These are phyloP conservation scores for Actinomortierella wolfii DNA, from an alignment of 371 early-diverging fungal species.

Conservation along the genomic window DNA sequence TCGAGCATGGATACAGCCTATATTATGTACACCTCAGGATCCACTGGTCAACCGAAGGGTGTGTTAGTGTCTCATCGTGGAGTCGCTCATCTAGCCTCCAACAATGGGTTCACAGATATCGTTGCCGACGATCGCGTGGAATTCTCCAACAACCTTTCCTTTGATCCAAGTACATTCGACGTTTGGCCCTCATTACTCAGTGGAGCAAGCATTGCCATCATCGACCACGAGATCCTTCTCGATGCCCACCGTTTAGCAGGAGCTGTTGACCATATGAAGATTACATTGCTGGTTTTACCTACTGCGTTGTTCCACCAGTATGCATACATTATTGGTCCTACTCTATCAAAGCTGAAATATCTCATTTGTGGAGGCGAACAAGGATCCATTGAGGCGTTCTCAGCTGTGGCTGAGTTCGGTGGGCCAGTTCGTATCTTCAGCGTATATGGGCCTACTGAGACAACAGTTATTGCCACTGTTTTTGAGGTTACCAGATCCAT, in stretches of 20 bases:
- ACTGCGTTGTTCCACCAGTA: conserved; percentile 7
- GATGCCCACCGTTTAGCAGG: conserved; percentile 4
- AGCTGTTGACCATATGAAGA: not conserved
- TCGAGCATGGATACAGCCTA: no score
- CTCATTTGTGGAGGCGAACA: conserved; percentile 5
- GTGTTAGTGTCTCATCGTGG: no score
- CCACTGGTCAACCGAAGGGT: no score
- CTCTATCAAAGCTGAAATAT: conserved; percentile 4
- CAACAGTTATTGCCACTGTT: conserved; percentile 1
- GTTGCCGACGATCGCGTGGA: not conserved
- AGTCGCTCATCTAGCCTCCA: not conserved
- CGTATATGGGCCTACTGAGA: conserved; percentile 16
- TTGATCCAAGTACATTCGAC: conserved; percentile 8
- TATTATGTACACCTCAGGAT: no score
- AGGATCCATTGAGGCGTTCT: not conserved
- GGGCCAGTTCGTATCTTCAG: conserved; percentile 9
- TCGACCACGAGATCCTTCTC: not conserved
- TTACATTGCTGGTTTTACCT: conserved; percentile 6
- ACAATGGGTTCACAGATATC: conserved; percentile 7
- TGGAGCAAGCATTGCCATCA: conserved; percentile 7
- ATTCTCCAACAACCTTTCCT: conserved; percentile 7
- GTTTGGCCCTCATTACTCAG: conserved; percentile 3
- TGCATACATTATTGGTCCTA: conserved; percentile 4
- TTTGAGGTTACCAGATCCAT: not conserved
- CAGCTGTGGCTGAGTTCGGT: not conserved